Evolutionary conservation across 805 yeast species (phyloP).

Genomic region (Lipomyces yamadae): DNA sequence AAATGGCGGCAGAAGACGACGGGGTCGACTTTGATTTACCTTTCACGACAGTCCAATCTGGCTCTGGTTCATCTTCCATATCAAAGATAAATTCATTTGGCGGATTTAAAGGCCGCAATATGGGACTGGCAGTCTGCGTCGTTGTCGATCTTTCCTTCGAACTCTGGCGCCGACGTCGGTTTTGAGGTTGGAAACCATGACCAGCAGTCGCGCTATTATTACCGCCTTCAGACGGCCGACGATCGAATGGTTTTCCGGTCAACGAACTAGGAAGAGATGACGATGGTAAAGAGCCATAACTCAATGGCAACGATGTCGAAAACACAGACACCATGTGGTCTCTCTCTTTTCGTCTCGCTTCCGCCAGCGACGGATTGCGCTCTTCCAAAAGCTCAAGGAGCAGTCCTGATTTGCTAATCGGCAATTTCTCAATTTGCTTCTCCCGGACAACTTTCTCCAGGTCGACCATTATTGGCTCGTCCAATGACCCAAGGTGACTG

Average conservation of each 20-base stretch:
- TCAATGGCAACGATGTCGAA: conserved; percentile 14
- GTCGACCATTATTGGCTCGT: conserved; percentile 22
- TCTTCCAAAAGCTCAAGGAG: conserved; percentile 32
- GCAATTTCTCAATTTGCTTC: conserved; percentile 31
- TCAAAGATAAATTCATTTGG: conserved; percentile 34
- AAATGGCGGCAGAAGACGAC: conserved; percentile 17
- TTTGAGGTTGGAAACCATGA: neutral
- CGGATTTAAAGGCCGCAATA: conserved; percentile 12
- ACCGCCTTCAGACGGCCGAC: conserved; percentile 11
- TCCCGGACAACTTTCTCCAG: conserved; percentile 30
- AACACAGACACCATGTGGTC: conserved; percentile 9
- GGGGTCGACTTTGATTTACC: conserved; percentile 21
- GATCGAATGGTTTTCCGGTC: conserved; percentile 11
- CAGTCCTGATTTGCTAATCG: conserved; percentile 32
- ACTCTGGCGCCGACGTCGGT: conserved; percentile 20
- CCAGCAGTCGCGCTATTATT: neutral
- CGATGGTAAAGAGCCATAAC: conserved; percentile 20
- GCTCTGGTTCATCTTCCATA: conserved; percentile 36
- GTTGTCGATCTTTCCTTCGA: conserved; percentile 18
- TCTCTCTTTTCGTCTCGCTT: conserved; percentile 25
- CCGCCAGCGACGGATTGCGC: conserved; percentile 27
- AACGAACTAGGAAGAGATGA: conserved; percentile 16
- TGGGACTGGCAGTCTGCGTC: conserved; percentile 19
- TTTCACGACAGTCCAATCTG: conserved; percentile 27
- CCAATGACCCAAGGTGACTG: conserved; percentile 17